These are phyloP conservation scores for Sonneratia alba DNA, from an alignment of 345 rosid genomes.

Conservation along the genomic window DNA sequence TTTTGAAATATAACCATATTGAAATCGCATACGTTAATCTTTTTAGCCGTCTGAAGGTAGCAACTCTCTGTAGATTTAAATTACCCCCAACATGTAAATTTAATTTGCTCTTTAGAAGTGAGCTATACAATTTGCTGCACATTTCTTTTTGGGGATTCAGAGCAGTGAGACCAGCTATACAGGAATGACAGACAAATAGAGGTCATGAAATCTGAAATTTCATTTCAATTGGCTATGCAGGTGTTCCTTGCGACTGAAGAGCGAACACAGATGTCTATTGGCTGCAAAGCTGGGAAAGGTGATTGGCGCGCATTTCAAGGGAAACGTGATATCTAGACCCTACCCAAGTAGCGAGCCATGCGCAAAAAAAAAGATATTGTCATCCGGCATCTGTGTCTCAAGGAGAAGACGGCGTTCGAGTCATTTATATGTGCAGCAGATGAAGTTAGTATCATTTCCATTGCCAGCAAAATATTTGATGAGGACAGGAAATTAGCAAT, in stretches of 20 bases:
- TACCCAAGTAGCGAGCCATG: constrained; percentile 99
- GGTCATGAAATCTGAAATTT: neutral
- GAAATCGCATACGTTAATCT: neutral
- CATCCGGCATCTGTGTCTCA: constrained; percentile 75
- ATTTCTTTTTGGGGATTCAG: neutral
- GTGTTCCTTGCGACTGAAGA: constrained; percentile 99
- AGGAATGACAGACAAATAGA: neutral
- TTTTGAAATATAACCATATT: too few relatives aligned
- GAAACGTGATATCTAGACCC: constrained; percentile 84
- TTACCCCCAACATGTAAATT: neutral
- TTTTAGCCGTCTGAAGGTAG: neutral
- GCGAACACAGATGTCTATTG: constrained; percentile 79
- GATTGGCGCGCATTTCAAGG: constrained; percentile 97
- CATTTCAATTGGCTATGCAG: constrained; percentile 23
- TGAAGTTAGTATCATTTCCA: constrained; percentile 39
- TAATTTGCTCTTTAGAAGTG: neutral
- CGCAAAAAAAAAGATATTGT: constrained; percentile 97
- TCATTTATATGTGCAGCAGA: constrained; percentile 83
- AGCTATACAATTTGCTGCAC: neutral
- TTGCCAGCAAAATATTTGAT: neutral
- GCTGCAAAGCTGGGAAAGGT: constrained; percentile 94
- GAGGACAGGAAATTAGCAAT: neutral
- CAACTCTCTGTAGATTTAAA: neutral
- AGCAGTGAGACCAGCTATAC: neutral
- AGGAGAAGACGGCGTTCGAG: constrained; percentile 95